Evolutionary conservation across 2,329 filamentous ascomycete genomes (phyloP), one percentile per base, ranked within the genome.

Genomic region (Ophiostoma populinum): DNA sequence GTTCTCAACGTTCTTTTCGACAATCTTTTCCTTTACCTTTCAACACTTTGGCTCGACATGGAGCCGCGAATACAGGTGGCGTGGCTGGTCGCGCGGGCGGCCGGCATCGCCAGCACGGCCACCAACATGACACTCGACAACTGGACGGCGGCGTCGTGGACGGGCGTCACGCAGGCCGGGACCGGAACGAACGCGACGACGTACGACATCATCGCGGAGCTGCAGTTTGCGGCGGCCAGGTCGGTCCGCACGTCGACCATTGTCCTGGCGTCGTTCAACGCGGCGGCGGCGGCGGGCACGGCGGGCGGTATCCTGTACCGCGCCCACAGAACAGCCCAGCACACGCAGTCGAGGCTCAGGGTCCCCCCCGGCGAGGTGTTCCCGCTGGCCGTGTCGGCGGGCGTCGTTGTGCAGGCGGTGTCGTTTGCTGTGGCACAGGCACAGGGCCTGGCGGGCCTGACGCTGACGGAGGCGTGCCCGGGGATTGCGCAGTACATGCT

Each of bases 171-270:
- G 35, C 47, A 49, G 40, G 26, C 44, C 16, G 42, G 43, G 4
- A 40, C 40, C 27, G 42, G 43, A 4, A 40, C 40, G 25, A 68
- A 64, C 47, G 60, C 62, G 6, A 56, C 58, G 25, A 51, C 57
- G 25, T 47, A 48, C n/a, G n/a, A n/a, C 26, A 46, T 67, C 41
- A 59, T 65, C 44, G 64, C 65, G 45, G 49, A 67, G 42, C 57
- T 70, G 43, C 58, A 55, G 39, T 65, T 70, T 42, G 59, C 61
- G 20, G 58, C 62, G 12, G 62, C 62, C 42, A 70, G 63, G 46
- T 73, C 69, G 22, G 59, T 73, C 46, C 61, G 72, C 44, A 71
- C 65, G 13, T 73, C 70, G 17, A 69, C 67, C 28, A 65, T 75
- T 37, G 69, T 75, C 40, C 57, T 76, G 36, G 65, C 70, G 24